Evolutionary conservation across 768 basidiomycete genomes (phyloP).

Genomic region (Mycena pura): DNA sequence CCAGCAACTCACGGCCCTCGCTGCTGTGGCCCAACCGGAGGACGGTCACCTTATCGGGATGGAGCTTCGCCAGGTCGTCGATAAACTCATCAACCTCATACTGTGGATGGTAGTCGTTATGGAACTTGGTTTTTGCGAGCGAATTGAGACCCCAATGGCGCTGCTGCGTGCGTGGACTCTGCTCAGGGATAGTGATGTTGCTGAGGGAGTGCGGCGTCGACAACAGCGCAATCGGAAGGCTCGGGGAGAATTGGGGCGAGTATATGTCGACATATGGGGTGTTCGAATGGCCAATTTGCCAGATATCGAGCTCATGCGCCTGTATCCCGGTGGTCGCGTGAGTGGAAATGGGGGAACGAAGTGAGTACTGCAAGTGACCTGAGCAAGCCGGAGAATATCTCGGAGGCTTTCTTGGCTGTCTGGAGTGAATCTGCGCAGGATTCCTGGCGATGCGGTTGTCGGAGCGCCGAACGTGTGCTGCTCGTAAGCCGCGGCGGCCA

Average conservation of each 20-base stretch:
- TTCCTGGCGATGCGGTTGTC: not conserved
- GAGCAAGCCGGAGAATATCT: slow-evolving; percentile 1
- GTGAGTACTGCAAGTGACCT: not conserved
- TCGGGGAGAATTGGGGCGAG: slow-evolving; percentile 35
- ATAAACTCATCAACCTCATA: slow-evolving; percentile 61
- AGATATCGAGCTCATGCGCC: slow-evolving; percentile 56
- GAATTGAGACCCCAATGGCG: slow-evolving; percentile 43
- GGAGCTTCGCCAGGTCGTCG: slow-evolving; percentile 47
- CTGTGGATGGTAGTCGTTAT: slow-evolving; percentile 60
- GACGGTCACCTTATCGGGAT: slow-evolving; percentile 56
- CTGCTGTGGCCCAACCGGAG: slow-evolving; percentile 60
- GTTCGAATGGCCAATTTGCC: slow-evolving; percentile 49
- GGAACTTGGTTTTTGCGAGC: slow-evolving; percentile 47
- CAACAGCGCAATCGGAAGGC: slow-evolving; percentile 23
- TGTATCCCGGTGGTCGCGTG: slow-evolving; percentile 31
- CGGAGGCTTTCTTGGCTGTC: not conserved
- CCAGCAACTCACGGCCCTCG: slow-evolving; percentile 65
- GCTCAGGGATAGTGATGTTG: slow-evolving; percentile 14
- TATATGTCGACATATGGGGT: slow-evolving; percentile 58
- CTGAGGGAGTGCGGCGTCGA: slow-evolving; percentile 14
- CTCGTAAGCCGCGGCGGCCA: not conserved
- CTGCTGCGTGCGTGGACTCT: not conserved
- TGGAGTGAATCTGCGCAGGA: slow-evolving; percentile 6
- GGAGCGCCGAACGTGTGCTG: slow-evolving; percentile 11
- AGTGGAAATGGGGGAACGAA: not conserved